These are phyloP conservation scores for Yarrowia deformans DNA, from an alignment of 805 yeast species.

Conservation along the genomic window DNA sequence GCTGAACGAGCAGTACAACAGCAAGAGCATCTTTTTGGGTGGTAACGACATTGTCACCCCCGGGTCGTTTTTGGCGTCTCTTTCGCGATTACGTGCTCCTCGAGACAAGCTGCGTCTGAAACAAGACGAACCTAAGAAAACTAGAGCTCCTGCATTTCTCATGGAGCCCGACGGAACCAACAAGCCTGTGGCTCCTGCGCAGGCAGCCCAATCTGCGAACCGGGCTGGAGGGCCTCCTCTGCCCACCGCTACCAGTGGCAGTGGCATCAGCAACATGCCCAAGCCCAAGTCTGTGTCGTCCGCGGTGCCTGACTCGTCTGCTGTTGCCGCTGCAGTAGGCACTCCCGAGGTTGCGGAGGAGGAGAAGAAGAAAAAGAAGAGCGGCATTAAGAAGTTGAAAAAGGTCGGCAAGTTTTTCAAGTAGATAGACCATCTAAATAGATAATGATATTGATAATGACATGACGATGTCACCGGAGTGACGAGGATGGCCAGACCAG, in stretches of 20 bases:
- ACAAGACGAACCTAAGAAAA: slow-evolving; percentile 31
- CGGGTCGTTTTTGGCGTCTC: slow-evolving; percentile 46
- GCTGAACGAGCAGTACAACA: slow-evolving; percentile 60
- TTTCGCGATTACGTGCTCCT: slow-evolving; percentile 46
- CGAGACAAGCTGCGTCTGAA: slow-evolving; percentile 49
- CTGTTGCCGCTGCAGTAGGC: slow-evolving; percentile 19
- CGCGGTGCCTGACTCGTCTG: slow-evolving; percentile 2
- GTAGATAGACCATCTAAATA: slow-evolving; percentile 5
- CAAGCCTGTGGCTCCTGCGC: slow-evolving; percentile 26
- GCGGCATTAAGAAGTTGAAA: slow-evolving; percentile 40
- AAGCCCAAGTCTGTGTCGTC: slow-evolving; percentile 18
- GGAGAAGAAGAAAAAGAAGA: slow-evolving; percentile 41
- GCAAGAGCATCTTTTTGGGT: slow-evolving; percentile 82
- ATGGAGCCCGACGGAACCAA: slow-evolving; percentile 34
- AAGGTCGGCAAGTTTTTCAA: slow-evolving; percentile 38
- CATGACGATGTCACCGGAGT: too few relatives aligned
- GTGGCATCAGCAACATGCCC: slow-evolving; percentile 12
- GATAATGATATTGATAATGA: slow-evolving; percentile 16
- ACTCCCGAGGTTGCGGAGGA: background rate
- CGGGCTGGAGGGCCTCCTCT: slow-evolving; percentile 30
- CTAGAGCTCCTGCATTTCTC: slow-evolving; percentile 35
- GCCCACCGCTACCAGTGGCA: slow-evolving; percentile 23
- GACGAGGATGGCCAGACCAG: too few relatives aligned
- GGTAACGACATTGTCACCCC: slow-evolving; percentile 72
- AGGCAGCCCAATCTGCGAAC: slow-evolving; percentile 7